Evolutionary conservation across 495 filamentous ascomycete species (phyloP), one percentile per base, ranked within the genome.

Genomic region (Chaetomium fimeti): DNA sequence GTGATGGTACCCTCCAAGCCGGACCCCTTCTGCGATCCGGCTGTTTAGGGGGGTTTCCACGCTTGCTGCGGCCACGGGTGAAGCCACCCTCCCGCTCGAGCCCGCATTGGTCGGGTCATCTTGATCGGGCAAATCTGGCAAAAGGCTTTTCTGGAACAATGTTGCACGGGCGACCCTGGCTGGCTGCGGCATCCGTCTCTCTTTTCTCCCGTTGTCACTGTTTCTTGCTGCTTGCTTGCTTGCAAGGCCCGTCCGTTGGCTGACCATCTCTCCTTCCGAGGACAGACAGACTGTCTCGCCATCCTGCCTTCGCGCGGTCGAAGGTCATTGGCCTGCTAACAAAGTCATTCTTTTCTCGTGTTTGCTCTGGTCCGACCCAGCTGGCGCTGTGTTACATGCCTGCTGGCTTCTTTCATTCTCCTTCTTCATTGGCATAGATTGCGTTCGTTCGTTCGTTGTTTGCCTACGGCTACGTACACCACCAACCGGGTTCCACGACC

Each of bases 401-500:
- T 68, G 55, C 58, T 65, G 61, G 54, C 59, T 27, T 61, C 40
- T 63, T 74, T 66, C 60, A 64, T 67, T 72, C 64, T 57, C 53
- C 60, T 42, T 57, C 62, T 57, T 67, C 64, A 60, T 67, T 61
- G 43, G 67, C 62, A 62, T 65, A 68, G 71, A 71, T 57, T 67
- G 62, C 67, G 62, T 62, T 72, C 71, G n/a, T 47, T 71, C 71
- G 18, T 57, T 72, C 54, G 56, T 48, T 47, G 54, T 68, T 71
- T 72, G 66, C 72, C 69, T 36, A 58, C 76, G 76, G 74, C 68
- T 76, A 77, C 63, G 64, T 68, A 65, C 69, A 70, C 64, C 62
- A 60, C 45, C 45, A 49, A 60, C 38, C 69, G 69, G 69, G 73
- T 78, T 75, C 66, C 72, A 77, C 76, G 55, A 71, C 76, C 49